Conservation (phyloP, 352 stramenopile species). For the Ophiocytium majus region DNA sequence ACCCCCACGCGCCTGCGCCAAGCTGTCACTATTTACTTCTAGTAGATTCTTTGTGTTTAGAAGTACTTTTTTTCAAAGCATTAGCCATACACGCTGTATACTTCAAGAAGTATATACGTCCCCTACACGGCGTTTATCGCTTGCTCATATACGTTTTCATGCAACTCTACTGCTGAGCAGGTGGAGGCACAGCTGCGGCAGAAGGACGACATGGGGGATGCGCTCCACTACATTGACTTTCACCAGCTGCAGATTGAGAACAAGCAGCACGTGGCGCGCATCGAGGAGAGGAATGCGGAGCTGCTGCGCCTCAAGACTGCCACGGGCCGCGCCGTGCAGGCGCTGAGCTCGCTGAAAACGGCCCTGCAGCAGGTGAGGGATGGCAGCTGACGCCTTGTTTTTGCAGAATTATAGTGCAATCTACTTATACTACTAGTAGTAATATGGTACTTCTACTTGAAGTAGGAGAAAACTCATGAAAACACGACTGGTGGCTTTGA, state of each 20-base stretch:
- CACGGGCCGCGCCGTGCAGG: conserved; percentile 80
- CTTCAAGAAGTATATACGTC: too few species aligned
- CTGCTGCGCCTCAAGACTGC: conserved; percentile 81
- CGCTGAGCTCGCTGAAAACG: conserved; percentile 84
- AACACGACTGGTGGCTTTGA: too few species aligned
- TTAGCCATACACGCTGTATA: too few species aligned
- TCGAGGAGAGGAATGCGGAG: conserved; percentile 89
- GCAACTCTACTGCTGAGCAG: too few species aligned
- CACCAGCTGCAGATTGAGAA: conserved; percentile 92
- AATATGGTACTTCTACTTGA: too few species aligned
- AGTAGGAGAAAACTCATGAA: too few species aligned
- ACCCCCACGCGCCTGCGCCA: too few species aligned
- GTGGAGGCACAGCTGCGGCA: conserved; percentile 77
- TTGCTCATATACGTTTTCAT: too few species aligned
- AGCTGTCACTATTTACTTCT: too few species aligned
- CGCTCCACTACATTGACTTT: conserved; percentile 92
- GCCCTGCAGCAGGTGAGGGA: conserved; percentile 75
- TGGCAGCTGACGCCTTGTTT: not conserved
- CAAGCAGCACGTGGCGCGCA: conserved; percentile 89
- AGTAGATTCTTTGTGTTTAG: too few species aligned
- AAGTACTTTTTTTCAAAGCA: too few species aligned
- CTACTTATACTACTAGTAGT: not conserved
- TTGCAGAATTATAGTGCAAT: not conserved
- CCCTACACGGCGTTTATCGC: too few species aligned
- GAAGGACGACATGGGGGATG: conserved; percentile 91